Base-by-base conservation (phyloP, 1,284 basidiomycete genomes). In the Apiotrichum gracile region DNA sequence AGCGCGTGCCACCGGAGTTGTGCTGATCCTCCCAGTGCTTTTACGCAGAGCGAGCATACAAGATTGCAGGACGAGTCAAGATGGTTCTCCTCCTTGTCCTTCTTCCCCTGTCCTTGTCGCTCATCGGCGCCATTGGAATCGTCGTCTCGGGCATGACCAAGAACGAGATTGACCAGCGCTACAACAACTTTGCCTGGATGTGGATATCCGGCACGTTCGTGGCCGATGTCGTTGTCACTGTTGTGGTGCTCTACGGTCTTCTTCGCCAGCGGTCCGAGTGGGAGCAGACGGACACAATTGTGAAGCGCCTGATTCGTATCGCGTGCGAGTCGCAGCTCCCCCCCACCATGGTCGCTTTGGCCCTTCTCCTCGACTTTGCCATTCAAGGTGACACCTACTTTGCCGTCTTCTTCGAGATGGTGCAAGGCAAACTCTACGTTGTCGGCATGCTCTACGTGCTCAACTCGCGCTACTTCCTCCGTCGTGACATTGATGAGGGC, bases 321-420 rank as follows among this genome's bases (percentile, higher is more conserved):
- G 52, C 62, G 3, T 52, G 61, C 57, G 64, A 66, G 46, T 64
- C 64, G 26, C 64, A 66, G 52, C 58, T 64, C 12, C 57, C 55
- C 2, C 64, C 64, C 4, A 61, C 62, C 10, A 21, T 57, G n/a
- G 35, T 61, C 39, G 60, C 47, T 27, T 48, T 62, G 5, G 64
- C 49, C 1, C 56, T 61, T 37, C 34, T 64, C 21, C 50, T 64
- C 47, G 58, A 66, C 52, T 58, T 59, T 49, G 42, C 51, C n/a
- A 56, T 64, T 52, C 48, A 56, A 44, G 56, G 59, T 1, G 33
- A 45, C 31, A 54, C 59, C 1, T 58, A 52, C 48, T 52, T 56
- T 22, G 62, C 56, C 29, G 56, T 61, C 47, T 64, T 64, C 55
- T 61, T 66, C 42, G 59, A 66, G 50, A 51, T 62, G 27, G 46